Conservation (phyloP, 2,329 filamentous ascomycete species). For the Diaporthe citriasiana region DNA sequence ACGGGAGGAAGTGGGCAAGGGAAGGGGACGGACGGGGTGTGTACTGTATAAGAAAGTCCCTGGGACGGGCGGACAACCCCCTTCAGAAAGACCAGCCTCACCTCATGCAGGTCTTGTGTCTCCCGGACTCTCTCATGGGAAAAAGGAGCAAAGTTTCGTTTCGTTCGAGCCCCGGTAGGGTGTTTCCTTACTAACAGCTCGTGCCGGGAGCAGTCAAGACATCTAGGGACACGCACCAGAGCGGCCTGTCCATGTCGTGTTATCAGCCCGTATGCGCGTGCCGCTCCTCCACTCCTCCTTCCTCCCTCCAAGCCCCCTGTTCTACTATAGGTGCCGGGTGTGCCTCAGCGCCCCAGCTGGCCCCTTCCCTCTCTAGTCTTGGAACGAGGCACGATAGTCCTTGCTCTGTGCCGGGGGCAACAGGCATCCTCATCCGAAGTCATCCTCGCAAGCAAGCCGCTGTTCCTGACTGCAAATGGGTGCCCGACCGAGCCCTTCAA, state of each 20-base stretch:
- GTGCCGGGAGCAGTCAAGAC: slow-evolving; percentile 29
- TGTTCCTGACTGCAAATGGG: slow-evolving; percentile 21
- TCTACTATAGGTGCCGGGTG: slow-evolving; percentile 10
- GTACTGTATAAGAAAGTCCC: slow-evolving; percentile 27
- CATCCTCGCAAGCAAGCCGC: slow-evolving; percentile 24
- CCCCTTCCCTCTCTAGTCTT: slow-evolving; percentile 17
- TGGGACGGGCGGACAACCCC: slow-evolving; percentile 11
- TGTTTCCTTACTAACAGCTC: slow-evolving; percentile 26
- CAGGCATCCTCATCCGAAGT: slow-evolving; percentile 11
- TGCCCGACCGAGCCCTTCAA: slow-evolving; percentile 10
- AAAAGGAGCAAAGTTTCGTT: slow-evolving; percentile 29
- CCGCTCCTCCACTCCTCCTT: slow-evolving; percentile 7
- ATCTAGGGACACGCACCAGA: neutral
- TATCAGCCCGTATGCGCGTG: slow-evolving; percentile 22
- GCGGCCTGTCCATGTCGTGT: slow-evolving; percentile 29
- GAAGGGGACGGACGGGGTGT: slow-evolving; percentile 5
- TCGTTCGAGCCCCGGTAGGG: slow-evolving; percentile 21
- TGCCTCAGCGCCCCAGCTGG: slow-evolving; percentile 2
- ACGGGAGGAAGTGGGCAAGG: slow-evolving; percentile 7
- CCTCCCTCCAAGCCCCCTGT: neutral
- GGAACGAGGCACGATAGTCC: slow-evolving; percentile 16
- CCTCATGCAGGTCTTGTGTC: slow-evolving; percentile 36
- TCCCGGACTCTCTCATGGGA: slow-evolving; percentile 12
- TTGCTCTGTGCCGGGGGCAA: neutral
- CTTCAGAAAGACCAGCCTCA: slow-evolving; percentile 29